Conservation (phyloP, 2,329 filamentous ascomycete species). For the Colletotrichum eleusines region DNA sequence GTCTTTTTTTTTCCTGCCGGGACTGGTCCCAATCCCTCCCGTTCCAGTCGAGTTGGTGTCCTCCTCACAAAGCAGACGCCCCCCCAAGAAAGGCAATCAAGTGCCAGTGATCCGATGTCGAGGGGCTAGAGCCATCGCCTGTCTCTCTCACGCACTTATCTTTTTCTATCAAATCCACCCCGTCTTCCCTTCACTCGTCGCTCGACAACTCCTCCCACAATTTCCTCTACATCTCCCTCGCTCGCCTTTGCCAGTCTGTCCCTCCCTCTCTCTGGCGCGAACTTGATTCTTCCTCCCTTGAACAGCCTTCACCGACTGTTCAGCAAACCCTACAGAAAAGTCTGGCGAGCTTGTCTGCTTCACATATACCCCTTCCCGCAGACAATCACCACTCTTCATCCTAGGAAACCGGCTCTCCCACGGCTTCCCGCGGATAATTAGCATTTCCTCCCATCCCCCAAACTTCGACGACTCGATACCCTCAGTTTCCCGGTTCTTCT, state of each 20-base stretch:
- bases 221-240: slow-evolving; percentile 39
- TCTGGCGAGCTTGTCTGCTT: slow-evolving; percentile 39
- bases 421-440: slow-evolving; percentile 27
- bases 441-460: not conserved
- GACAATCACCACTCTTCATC: slow-evolving; percentile 22
- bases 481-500: slow-evolving; percentile 41
- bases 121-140: slow-evolving; percentile 37
- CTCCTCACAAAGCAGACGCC: slow-evolving; percentile 33
- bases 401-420: slow-evolving; percentile 33
- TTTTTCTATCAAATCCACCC: slow-evolving; percentile 40
- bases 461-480: slow-evolving; percentile 39
- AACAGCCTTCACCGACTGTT: slow-evolving; percentile 34
- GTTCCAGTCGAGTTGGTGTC: slow-evolving; percentile 24
- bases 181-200: slow-evolving; percentile 41
- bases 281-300: slow-evolving; percentile 38
- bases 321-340: slow-evolving; percentile 22
- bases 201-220: slow-evolving; percentile 28
- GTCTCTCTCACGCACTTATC: slow-evolving; percentile 14
- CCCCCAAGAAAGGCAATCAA: slow-evolving; percentile 42
- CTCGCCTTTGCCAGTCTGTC: slow-evolving; percentile 35
- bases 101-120: slow-evolving; percentile 41
- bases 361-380: slow-evolving; percentile 35
- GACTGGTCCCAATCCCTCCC: slow-evolving; percentile 37
- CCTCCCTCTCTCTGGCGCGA: slow-evolving; percentile 41
- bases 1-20: slow-evolving; percentile 40